These are phyloP conservation scores for Solanum hybrid DNA, from an alignment of 305 asterid species.

Conservation along the genomic window DNA sequence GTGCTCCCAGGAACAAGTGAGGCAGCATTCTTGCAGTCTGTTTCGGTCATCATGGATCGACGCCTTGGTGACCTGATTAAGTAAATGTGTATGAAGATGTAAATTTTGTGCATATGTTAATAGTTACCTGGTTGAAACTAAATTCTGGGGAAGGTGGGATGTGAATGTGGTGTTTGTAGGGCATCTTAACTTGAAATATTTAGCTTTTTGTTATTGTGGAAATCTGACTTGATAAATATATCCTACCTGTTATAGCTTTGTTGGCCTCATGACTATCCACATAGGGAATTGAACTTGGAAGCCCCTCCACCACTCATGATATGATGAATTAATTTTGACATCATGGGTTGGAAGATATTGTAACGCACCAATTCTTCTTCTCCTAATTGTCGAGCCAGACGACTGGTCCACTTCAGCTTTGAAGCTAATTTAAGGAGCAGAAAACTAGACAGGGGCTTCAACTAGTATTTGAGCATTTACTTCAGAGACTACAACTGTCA, in stretches of 20 bases:
- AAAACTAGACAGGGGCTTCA: background rate
- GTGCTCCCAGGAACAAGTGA: slow-evolving; percentile 54
- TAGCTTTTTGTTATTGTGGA: background rate
- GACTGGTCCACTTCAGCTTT: background rate
- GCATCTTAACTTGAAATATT: background rate
- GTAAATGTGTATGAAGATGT: slow-evolving; percentile 9
- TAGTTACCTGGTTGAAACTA: background rate
- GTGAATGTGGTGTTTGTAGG: background rate
- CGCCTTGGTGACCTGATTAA: slow-evolving; percentile 33
- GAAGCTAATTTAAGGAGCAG: background rate
- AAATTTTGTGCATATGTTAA: slow-evolving; percentile 12
- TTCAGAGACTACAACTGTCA: background rate
- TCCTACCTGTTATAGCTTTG: background rate
- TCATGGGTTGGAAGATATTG: background rate
- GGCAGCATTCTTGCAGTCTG: slow-evolving; percentile 45
- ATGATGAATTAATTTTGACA: background rate
- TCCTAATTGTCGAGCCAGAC: background rate
- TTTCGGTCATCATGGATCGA: slow-evolving; percentile 50
- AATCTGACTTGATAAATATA: background rate
- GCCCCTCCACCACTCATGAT: background rate
- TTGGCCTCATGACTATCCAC: background rate
- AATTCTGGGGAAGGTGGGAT: background rate
- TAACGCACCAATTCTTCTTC: background rate
- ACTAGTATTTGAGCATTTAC: background rate
- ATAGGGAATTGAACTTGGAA: background rate